phyloP scores from a whole-genome alignment of 2,329 filamentous ascomycete species.

The Parafenestella ontariensis region DNA sequence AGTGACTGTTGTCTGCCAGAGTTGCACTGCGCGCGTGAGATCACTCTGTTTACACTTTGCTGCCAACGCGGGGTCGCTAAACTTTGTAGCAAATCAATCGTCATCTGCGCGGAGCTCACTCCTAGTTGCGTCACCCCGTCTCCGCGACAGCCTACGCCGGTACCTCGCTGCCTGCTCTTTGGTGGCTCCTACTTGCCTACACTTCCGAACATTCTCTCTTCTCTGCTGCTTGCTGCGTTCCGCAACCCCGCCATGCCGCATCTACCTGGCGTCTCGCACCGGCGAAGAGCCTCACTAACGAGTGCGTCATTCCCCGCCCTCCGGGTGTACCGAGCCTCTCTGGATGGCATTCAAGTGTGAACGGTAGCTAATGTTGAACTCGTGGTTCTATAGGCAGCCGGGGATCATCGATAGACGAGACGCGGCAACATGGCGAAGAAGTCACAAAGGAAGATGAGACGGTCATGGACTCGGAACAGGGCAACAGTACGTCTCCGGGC shows the following conservation, averaged over 20 bases:
- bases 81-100: constrained; percentile 34
- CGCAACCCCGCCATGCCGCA: constrained; percentile 48
- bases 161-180: constrained; percentile 13
- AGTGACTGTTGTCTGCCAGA: not conserved
- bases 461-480: constrained; percentile 88
- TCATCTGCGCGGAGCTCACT: constrained; percentile 32
- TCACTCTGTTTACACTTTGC: constrained; percentile 10
- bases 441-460: constrained; percentile 69
- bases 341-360: not conserved
- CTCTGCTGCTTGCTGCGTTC: not conserved
- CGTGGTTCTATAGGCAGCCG: constrained; percentile 43
- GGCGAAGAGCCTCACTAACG: constrained; percentile 34
- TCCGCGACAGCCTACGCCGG: constrained; percentile 20
- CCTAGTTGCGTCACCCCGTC: constrained; percentile 20
- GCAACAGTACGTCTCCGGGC: constrained; percentile 73
- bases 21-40: not conserved
- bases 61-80: constrained; percentile 29
- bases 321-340: constrained; percentile 9
- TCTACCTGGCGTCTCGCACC: constrained; percentile 30
- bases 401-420: constrained; percentile 51
- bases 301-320: constrained; percentile 32
- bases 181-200: not conserved
- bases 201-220: not conserved
- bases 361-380: constrained; percentile 22
- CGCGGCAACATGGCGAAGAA: constrained; percentile 47